Conservation (phyloP, 306 rosid species). For the Fragaria iinumae region DNA sequence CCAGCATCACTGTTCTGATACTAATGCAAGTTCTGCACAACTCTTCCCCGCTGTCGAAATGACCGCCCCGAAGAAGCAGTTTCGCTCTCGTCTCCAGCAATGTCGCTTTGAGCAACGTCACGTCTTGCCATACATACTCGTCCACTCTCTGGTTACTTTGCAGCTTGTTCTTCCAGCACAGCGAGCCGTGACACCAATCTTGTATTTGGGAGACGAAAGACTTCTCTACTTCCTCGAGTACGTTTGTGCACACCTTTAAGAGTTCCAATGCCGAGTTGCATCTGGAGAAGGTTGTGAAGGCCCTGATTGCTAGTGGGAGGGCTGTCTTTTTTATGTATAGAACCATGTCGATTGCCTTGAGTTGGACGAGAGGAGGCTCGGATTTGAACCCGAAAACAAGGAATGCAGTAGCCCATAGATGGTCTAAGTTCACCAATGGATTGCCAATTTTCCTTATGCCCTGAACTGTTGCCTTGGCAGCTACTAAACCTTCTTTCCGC, state of each 20-base stretch:
- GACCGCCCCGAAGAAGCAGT: conserved; percentile 71
- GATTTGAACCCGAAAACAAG: conserved; percentile 89
- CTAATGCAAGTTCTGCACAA: conserved; percentile 79
- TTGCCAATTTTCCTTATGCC: conserved; percentile 58
- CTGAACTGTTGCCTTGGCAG: conserved; percentile 63
- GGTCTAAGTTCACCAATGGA: conserved; percentile 52
- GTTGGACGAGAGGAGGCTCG: conserved; percentile 65
- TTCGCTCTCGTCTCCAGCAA: conserved; percentile 82
- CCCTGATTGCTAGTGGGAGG: conserved; percentile 78
- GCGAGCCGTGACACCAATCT: conserved; percentile 71
- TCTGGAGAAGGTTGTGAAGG: conserved; percentile 73
- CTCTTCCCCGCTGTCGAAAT: conserved; percentile 73
- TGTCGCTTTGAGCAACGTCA: conserved; percentile 76
- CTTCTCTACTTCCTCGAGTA: conserved; percentile 84
- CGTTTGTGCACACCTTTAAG: conserved; percentile 77
- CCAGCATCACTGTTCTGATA: conserved; percentile 88
- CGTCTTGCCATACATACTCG: conserved; percentile 92
- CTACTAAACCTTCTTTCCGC: conserved; percentile 62
- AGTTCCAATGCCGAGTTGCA: conserved; percentile 82
- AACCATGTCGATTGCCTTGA: conserved; percentile 66
- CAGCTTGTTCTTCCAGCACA: conserved; percentile 79
- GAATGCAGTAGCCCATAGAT: conserved; percentile 83
- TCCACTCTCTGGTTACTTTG: conserved; percentile 63
- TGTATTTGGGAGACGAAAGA: conserved; percentile 84
- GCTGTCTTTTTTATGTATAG: conserved; percentile 67